Evolutionary conservation across 306 rosid species (phyloP).

Genomic region (Neltuma alba): DNA sequence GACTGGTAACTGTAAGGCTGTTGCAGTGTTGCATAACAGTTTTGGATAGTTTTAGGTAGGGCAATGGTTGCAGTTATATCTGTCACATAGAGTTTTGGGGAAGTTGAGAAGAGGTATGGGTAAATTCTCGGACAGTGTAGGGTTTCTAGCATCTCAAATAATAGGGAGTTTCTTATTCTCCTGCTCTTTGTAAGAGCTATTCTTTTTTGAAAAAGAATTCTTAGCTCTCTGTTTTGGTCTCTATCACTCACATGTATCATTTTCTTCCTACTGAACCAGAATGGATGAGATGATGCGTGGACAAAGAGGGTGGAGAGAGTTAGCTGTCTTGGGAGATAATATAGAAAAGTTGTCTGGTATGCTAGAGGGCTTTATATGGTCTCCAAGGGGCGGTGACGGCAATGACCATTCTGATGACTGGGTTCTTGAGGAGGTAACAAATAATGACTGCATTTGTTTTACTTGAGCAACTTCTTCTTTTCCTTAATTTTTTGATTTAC

Average conservation of each 20-base stretch:
- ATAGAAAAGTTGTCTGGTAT: constrained; percentile 88
- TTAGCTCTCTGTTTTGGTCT: neutral
- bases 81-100: neutral
- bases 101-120: neutral
- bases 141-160: neutral
- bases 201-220: constrained; percentile 25
- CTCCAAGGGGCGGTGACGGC: constrained; percentile 62
- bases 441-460: constrained; percentile 6
- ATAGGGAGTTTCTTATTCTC: neutral
- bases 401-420: constrained; percentile 61
- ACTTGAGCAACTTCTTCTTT: constrained; percentile 2
- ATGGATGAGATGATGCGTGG: constrained; percentile 99
- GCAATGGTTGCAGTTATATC: neutral
- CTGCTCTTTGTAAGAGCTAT: neutral
- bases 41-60: neutral
- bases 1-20: neutral
- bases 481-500: neutral
- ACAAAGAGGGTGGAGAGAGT: constrained; percentile 99
- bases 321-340: constrained; percentile 88
- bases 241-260: neutral
- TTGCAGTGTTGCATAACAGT: neutral
- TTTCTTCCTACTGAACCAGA: constrained; percentile 51
- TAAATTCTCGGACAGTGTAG: neutral
- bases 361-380: constrained; percentile 90
- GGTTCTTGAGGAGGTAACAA: constrained; percentile 88